Conservation (phyloP, 352 stramenopile genomes). For the Pythium phragmitis region DNA sequence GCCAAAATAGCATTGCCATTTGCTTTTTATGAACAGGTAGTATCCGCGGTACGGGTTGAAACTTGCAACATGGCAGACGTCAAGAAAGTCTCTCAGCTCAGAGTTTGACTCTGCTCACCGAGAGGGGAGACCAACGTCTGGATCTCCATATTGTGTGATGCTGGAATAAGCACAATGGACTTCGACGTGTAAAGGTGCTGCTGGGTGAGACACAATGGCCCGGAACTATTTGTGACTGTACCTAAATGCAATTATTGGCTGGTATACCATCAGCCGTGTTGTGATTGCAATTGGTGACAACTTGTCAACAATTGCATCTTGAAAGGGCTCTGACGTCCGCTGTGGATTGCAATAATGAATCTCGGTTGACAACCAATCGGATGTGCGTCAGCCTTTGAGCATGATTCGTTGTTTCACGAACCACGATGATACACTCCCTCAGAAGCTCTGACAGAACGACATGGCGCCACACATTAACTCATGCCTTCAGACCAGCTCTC, state of each 20-base stretch:
- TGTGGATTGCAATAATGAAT: no score
- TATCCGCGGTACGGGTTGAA: no score
- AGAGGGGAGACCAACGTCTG: background rate
- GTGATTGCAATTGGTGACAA: no score
- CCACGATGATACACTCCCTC: background rate
- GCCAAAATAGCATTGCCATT: background rate
- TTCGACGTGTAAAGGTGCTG: slow-evolving; percentile 12
- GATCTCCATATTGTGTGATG: background rate
- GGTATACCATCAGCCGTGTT: no score
- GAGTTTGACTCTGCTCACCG: background rate
- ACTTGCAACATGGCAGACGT: slow-evolving; percentile 3
- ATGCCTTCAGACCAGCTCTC: slow-evolving; percentile 2
- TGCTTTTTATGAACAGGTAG: slow-evolving; percentile 12
- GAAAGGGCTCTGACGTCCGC: no score
- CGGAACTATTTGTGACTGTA: slow-evolving; percentile 11
- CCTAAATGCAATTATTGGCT: background rate
- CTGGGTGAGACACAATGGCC: background rate
- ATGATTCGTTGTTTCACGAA: no score
- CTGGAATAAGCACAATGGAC: background rate
- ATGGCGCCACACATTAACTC: slow-evolving; percentile 18
- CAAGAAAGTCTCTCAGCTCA: slow-evolving; percentile 4
- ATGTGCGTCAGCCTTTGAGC: no score
- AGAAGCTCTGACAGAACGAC: background rate
- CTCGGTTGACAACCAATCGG: no score
- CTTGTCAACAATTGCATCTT: no score